These are phyloP conservation scores for Ilyonectria robusta DNA, from an alignment of 2,329 filamentous ascomycete genomes.

Conservation along the genomic window DNA sequence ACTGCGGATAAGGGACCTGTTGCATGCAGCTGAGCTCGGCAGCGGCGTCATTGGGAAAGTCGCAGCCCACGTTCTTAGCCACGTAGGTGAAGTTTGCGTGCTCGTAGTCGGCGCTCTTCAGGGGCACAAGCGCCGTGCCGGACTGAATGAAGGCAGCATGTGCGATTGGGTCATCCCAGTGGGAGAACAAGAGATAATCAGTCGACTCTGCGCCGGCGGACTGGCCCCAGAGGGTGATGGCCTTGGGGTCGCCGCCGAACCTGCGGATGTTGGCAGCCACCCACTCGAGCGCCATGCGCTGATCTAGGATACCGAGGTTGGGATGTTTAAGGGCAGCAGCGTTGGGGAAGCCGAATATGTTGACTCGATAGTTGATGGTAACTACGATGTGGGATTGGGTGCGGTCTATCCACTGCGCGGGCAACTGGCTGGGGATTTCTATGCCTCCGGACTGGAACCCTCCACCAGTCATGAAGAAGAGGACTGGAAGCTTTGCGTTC, in stretches of 20 bases:
- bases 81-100: constrained; percentile 55
- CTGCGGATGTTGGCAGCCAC: constrained; percentile 61
- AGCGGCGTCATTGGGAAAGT: constrained; percentile 37
- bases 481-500: constrained; percentile 50
- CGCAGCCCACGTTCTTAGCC: constrained; percentile 52
- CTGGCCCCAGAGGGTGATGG: constrained; percentile 63
- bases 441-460: constrained; percentile 46
- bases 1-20: constrained; percentile 48
- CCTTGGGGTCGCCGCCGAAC: constrained; percentile 63
- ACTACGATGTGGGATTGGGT: constrained; percentile 49
- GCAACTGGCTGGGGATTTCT: constrained; percentile 47
- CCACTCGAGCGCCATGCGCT: constrained; percentile 67
- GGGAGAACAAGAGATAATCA: constrained; percentile 74
- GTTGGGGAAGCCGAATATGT: constrained; percentile 51
- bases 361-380: constrained; percentile 50
- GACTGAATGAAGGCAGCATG: constrained; percentile 58
- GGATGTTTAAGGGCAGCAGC: constrained; percentile 52
- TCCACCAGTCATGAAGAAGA: constrained; percentile 47
- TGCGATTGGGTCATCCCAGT: constrained; percentile 61
- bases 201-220: constrained; percentile 71
- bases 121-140: constrained; percentile 53
- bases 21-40: constrained; percentile 56
- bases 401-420: constrained; percentile 48
- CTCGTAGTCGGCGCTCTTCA: constrained; percentile 42
- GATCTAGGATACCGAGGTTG: constrained; percentile 67